Conservation (phyloP, 352 stramenopile genomes). For the Globisporangium rhizosaccharum region DNA sequence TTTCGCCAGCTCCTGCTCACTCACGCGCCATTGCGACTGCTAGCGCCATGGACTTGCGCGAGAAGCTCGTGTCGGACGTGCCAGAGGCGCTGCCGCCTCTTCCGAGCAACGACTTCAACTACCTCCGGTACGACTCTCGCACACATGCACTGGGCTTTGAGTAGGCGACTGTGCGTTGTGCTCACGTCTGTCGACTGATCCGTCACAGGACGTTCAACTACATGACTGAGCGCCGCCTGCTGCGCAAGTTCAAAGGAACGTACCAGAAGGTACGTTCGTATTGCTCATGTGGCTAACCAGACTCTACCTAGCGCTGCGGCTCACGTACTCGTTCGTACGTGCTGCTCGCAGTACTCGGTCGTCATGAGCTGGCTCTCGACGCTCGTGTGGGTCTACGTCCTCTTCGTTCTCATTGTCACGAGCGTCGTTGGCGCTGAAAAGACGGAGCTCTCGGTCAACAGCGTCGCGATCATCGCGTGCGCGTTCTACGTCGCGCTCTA, state of each 20-base stretch:
- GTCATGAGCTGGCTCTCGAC: slow-evolving; percentile 16
- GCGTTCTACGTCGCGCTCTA: slow-evolving; percentile 19
- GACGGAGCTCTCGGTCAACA: slow-evolving; percentile 16
- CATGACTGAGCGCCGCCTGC: slow-evolving; percentile 17
- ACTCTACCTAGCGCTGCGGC: not conserved
- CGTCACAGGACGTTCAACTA: slow-evolving; percentile 14
- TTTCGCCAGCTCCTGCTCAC: no score
- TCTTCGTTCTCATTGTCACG: slow-evolving; percentile 21
- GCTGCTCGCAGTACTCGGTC: slow-evolving; percentile 15
- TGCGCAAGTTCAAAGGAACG: slow-evolving; percentile 17
- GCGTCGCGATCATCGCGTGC: slow-evolving; percentile 14
- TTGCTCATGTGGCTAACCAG: not conserved
- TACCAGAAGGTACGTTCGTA: slow-evolving; percentile 10
- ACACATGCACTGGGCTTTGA: not conserved
- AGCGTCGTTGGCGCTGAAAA: slow-evolving; percentile 16
- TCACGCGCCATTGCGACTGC: no score
- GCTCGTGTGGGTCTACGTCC: slow-evolving; percentile 20
- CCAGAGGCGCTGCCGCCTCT: not conserved
- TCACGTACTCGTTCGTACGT: not conserved
- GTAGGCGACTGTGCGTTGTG: not conserved
- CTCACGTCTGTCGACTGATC: not conserved
- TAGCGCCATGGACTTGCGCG: slow-evolving; percentile 11
- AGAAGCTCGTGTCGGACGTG: slow-evolving; percentile 12
- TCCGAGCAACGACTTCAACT: slow-evolving; percentile 15
- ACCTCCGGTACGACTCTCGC: slow-evolving; percentile 6